Evolutionary conservation across 2,329 filamentous ascomycete species (phyloP).

Genomic region (Talaromyces marneffei): DNA sequence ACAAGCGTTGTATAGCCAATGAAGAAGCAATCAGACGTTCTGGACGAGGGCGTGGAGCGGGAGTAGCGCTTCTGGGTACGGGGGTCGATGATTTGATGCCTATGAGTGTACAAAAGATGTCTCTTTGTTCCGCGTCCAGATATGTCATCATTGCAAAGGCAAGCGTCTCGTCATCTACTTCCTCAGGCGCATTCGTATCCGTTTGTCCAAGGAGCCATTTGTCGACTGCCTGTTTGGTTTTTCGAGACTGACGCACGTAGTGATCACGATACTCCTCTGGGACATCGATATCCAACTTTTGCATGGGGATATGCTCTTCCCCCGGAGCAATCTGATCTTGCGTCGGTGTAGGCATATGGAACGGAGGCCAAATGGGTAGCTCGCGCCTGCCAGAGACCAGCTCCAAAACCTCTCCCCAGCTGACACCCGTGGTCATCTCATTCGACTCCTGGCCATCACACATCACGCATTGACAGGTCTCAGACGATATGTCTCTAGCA

Average conservation of each 20-base stretch:
- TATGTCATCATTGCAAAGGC: constrained; percentile 91
- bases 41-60: constrained; percentile 59
- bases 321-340: constrained; percentile 52
- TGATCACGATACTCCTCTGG: constrained; percentile 90
- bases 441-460: constrained; percentile 61
- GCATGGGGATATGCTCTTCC: constrained; percentile 54
- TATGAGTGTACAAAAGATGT: constrained; percentile 75
- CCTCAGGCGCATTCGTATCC: constrained; percentile 71
- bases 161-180: constrained; percentile 89
- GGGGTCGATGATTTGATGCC: constrained; percentile 51
- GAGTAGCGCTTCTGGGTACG: constrained; percentile 59
- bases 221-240: constrained; percentile 86
- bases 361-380: constrained; percentile 82
- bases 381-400: constrained; percentile 84
- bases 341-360: constrained; percentile 61
- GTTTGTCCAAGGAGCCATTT: constrained; percentile 80
- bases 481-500: constrained; percentile 78
- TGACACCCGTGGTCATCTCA: constrained; percentile 60
- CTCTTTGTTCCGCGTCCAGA: constrained; percentile 67
- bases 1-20: constrained; percentile 75
- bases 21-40: constrained; percentile 70
- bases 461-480: constrained; percentile 81
- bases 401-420: constrained; percentile 94
- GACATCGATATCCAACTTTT: constrained; percentile 86
- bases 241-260: constrained; percentile 85